Base-by-base conservation (phyloP, 129 eudicot species). In the Gnaphalium uliginosum region DNA sequence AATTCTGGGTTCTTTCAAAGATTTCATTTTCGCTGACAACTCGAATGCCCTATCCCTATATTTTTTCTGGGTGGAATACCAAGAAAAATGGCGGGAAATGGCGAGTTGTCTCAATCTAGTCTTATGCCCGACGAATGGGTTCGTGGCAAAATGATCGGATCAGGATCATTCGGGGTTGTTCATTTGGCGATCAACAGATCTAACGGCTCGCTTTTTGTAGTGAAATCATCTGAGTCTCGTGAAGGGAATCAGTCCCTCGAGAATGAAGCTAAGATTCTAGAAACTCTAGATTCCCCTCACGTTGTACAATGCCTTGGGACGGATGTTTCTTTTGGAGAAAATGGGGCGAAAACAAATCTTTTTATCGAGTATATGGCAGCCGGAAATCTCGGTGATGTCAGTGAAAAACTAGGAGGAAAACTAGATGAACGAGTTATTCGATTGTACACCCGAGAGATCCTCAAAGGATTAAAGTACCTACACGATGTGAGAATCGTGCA, bases 341-440 rank as follows among this genome's bases (percentile, higher is more conserved):
- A 87, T 29, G 88, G 88, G 27, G 76, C 26, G 54, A 81, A 77
- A 54, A 70, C 76, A 68, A 83, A 80, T 61, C 77, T 91, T 17
- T 91, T 91, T 59, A 68, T 91, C 3, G 97, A 91, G 79, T 85
- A 86, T 78, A 83, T 88, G 92, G 88, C 88, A 1, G 95, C 90
- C 2, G 95, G 97, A 5, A 88, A 87, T 75, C 81, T 91, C 43
- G 69, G 86, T 3, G 89, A 88, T 19, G 59, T 88, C 7, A 78
- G 81, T 1, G 86, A 85, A 24, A 85, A 83, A 50, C 86, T 88
- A 30, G 97, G 91, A 51, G 95, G 97, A 51, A 46, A 79, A 57
- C 46, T 91, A 3, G 78, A 83, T 32, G 92, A 88, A 51, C 81
- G 58, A 5, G 76, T 88, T 46, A 71, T 91, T 43, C 83, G 89